Evolutionary conservation across 495 filamentous ascomycete genomes (phyloP).

Genomic region (Parathielavia appendiculata): DNA sequence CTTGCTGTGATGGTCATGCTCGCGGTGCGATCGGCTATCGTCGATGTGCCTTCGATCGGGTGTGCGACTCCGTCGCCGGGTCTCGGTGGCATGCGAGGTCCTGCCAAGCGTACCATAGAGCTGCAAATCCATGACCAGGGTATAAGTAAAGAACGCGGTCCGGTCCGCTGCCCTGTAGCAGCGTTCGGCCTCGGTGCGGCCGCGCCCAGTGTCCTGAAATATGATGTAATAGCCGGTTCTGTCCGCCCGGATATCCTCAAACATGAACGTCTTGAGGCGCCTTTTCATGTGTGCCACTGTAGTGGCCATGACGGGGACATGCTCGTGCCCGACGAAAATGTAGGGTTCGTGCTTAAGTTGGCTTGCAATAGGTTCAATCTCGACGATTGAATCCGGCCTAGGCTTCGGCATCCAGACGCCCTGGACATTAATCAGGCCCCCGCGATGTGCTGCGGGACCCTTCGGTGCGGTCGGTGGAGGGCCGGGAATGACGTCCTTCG

Average conservation of each 20-base stretch:
- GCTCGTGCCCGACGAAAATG: constrained; percentile 81
- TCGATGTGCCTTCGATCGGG: constrained; percentile 28
- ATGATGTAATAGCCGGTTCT: constrained; percentile 83
- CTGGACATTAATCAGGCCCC: constrained; percentile 21
- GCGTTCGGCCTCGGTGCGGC: constrained; percentile 70
- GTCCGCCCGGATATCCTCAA: constrained; percentile 75
- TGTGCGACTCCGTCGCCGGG: constrained; percentile 27
- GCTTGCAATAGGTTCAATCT: constrained; percentile 50
- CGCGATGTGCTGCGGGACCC: constrained; percentile 69
- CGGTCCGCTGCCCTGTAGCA: constrained; percentile 71
- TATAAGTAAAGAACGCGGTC: constrained; percentile 81
- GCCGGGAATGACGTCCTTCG: constrained; percentile 44
- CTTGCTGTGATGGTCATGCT: constrained; percentile 32
- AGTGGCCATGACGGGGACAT: constrained; percentile 79
- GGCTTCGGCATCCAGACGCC: constrained; percentile 30
- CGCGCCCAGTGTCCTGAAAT: constrained; percentile 69
- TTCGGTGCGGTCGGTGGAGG: constrained; percentile 80
- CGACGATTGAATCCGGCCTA: constrained; percentile 20
- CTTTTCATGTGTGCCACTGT: constrained; percentile 84
- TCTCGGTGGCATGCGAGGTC: constrained; percentile 47
- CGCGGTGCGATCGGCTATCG: constrained; percentile 51
- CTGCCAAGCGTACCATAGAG: constrained; percentile 58
- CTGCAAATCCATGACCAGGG: constrained; percentile 86
- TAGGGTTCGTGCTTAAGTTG: constrained; percentile 79
- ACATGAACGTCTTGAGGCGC: constrained; percentile 69